Evolutionary conservation across 2,329 filamentous ascomycete species (phyloP).

Genomic region (Alternaria novae-zelandiae): DNA sequence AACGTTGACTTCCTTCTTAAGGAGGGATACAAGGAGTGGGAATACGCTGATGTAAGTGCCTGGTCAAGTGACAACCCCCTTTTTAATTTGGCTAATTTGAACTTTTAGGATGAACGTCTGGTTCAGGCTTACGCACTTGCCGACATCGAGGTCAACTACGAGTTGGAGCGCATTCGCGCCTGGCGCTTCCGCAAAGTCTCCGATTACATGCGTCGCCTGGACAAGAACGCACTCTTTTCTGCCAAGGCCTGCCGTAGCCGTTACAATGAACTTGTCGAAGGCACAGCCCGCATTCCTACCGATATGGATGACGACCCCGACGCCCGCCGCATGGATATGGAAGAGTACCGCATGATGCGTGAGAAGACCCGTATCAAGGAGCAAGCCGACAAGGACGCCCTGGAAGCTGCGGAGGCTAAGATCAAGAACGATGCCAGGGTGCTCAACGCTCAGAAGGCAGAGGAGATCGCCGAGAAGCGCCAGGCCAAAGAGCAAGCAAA

Average conservation of each 20-base stretch:
- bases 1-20: constrained; percentile 55
- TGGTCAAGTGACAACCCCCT: not conserved
- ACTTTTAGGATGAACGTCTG: constrained; percentile 54
- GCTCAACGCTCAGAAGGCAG: constrained; percentile 31
- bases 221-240: constrained; percentile 52
- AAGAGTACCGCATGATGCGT: constrained; percentile 24
- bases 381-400: constrained; percentile 20
- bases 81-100: constrained; percentile 1
- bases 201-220: constrained; percentile 51
- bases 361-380: constrained; percentile 30
- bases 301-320: constrained; percentile 52
- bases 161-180: constrained; percentile 50
- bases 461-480: constrained; percentile 26
- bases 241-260: constrained; percentile 55
- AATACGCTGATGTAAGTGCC: constrained; percentile 54
- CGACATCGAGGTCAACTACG: constrained; percentile 52
- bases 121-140: constrained; percentile 49
- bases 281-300: constrained; percentile 54
- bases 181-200: constrained; percentile 55
- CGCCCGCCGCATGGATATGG: constrained; percentile 42
- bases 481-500: constrained; percentile 22
- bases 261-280: constrained; percentile 49
- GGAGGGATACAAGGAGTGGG: constrained; percentile 58
- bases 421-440: constrained; percentile 25
- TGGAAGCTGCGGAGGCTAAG: constrained; percentile 17